Conservation (phyloP, 164 flowering plant genomes). For the Stephania cephalantha region DNA sequence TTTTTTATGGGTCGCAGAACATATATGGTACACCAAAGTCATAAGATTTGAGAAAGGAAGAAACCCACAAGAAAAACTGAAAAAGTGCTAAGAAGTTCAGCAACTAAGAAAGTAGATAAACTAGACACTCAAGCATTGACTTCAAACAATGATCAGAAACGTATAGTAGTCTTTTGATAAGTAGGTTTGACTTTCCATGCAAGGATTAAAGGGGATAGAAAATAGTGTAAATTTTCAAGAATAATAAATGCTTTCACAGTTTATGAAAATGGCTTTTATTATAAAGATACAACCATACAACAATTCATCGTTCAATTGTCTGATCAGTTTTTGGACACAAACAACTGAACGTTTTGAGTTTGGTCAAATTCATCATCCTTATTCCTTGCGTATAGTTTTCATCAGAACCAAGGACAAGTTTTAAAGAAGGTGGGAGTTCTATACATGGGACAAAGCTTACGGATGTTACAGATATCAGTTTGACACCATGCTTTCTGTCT, state of each 20-base stretch:
- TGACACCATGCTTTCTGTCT: slow-evolving; percentile 93
- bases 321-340: background rate
- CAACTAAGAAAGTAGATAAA: background rate
- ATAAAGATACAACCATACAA: background rate
- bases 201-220: background rate
- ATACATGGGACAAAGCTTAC: background rate
- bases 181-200: background rate
- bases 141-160: background rate
- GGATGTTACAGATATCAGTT: slow-evolving; percentile 34
- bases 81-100: too few relatives aligned
- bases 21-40: too few relatives aligned
- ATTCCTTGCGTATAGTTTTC: background rate
- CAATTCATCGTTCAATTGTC: background rate
- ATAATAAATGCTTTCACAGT: background rate
- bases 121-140: background rate
- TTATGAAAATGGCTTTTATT: background rate
- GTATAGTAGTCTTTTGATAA: background rate
- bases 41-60: too few relatives aligned
- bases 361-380: background rate
- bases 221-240: background rate
- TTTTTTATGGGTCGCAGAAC: background rate
- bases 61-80: too few relatives aligned
- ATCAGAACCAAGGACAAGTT: background rate
- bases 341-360: background rate
- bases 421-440: background rate